Evolutionary conservation across 1,284 basidiomycete genomes (phyloP), one percentile per base, ranked within the genome.

Genomic region (Tilletia setariae): DNA sequence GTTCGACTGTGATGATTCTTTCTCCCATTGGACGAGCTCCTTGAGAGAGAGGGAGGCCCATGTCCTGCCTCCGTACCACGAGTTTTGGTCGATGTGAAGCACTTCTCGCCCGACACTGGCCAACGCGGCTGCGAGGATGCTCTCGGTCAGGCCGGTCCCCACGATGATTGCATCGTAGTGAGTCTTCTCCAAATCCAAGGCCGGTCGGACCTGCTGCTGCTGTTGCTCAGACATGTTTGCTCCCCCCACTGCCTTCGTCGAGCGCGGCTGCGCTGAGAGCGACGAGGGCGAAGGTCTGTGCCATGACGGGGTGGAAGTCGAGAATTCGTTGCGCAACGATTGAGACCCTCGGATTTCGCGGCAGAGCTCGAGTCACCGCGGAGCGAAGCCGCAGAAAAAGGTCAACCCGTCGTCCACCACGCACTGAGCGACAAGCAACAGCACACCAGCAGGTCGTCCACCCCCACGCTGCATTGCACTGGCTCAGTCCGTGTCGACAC

Each of bases 31-130:
- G 1, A 87, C 79, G 13, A 97, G 86, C 79, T 98, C 94, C 66
- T 91, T 88, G 1, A 94, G 85, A 0, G 90, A 89, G 40, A 98
- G 83, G 44, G 89, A 90, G 0, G 94, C 93, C 80, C 93, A 89
- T 64, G 89, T 85, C 35, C 35, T 40, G 47, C 87, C 89, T 63
- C 94, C 94, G 79, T 98, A 98, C 83, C 93, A 91, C 0, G 87
- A 83, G 78, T 93, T 91, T 40, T 86, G 83, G 83, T 98, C 94
- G 71, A 97, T 84, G 76, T 98, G 94, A 0, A 91, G 90, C 44
- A 97, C 90, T 70, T 87, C 90, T 81, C 90, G 89, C 53, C 93
- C 93, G 51, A 91, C 88, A 82, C 92, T 93, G 1, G 94, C 89
- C 43, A 98, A 87, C 0, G 94, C 82, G 67, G 81, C 78, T 6